phyloP scores from a whole-genome alignment of 148 eudicot genomes.

The Rhododendron williamsianum region DNA sequence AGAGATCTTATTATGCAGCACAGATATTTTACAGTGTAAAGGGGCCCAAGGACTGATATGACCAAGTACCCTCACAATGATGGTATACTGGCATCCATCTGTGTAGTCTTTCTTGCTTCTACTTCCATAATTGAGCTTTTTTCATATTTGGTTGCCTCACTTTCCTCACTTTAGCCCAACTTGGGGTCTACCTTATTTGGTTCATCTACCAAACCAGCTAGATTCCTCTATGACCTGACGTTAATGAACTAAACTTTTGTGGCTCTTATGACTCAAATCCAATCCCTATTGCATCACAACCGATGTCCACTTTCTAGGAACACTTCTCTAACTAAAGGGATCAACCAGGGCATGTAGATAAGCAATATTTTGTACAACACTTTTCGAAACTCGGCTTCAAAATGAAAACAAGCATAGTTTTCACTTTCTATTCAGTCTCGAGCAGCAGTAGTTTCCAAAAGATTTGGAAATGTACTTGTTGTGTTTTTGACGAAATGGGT shows the following conservation, averaged over 20 bases:
- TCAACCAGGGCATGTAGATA: background rate
- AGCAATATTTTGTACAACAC: background rate
- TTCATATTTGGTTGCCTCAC: background rate
- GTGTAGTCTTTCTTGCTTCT: background rate
- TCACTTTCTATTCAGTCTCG: background rate
- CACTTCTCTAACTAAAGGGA: background rate
- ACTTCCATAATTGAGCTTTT: background rate
- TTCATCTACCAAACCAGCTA: background rate
- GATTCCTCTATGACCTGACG: constrained; percentile 16
- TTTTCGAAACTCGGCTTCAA: background rate
- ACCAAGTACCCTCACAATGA: background rate
- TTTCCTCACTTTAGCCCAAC: background rate
- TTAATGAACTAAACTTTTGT: background rate
- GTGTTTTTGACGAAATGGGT: background rate
- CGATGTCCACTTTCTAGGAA: constrained; percentile 2
- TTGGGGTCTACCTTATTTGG: constrained; percentile 3
- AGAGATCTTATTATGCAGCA: background rate
- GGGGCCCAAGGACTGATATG: background rate
- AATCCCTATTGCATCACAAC: background rate
- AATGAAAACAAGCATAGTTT: background rate
- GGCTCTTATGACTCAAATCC: constrained; percentile 10
- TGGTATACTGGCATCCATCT: background rate
- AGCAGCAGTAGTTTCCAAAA: background rate
- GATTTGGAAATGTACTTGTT: background rate
- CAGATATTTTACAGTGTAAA: background rate